Evolutionary conservation across 192 early-diverging fungal species (phyloP).

Genomic region (Rhizophagus prolifer): DNA sequence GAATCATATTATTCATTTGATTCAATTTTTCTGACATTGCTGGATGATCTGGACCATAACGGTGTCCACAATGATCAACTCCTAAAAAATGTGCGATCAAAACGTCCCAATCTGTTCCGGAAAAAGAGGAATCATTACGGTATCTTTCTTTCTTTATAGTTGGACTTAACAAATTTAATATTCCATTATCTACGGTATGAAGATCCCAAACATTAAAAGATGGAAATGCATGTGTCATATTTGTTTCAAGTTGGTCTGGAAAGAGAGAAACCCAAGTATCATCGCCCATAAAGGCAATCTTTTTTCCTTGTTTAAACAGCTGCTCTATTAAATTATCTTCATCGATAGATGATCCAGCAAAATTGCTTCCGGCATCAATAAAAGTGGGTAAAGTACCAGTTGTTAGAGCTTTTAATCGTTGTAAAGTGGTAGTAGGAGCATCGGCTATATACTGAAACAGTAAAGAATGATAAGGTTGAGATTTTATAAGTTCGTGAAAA

Average conservation of each 20-base stretch:
- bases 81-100: constrained; percentile 92
- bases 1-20: constrained; percentile 82
- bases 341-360: constrained; percentile 67
- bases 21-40: constrained; percentile 83
- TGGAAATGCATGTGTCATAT: constrained; percentile 59
- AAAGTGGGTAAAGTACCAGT: constrained; percentile 84
- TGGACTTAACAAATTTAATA: constrained; percentile 49
- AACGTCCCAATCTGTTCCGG: constrained; percentile 66
- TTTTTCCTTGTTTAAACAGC: constrained; percentile 37
- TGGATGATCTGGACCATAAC: constrained; percentile 82
- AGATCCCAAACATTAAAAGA: constrained; percentile 85
- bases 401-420: constrained; percentile 77
- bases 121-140: neutral
- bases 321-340: constrained; percentile 74
- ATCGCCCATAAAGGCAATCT: constrained; percentile 87
- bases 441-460: constrained; percentile 75
- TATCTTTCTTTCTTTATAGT: constrained; percentile 19
- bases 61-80: constrained; percentile 95
- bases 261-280: constrained; percentile 95
- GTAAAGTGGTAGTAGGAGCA: constrained; percentile 81
- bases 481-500: constrained; percentile 46
- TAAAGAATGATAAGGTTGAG: constrained; percentile 55
- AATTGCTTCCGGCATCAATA: constrained; percentile 80
- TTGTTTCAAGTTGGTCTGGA: constrained; percentile 54
- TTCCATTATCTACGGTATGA: constrained; percentile 89